These are phyloP conservation scores for Sherardia arvensis DNA, from an alignment of 257 asterid genomes.

Conservation along the genomic window DNA sequence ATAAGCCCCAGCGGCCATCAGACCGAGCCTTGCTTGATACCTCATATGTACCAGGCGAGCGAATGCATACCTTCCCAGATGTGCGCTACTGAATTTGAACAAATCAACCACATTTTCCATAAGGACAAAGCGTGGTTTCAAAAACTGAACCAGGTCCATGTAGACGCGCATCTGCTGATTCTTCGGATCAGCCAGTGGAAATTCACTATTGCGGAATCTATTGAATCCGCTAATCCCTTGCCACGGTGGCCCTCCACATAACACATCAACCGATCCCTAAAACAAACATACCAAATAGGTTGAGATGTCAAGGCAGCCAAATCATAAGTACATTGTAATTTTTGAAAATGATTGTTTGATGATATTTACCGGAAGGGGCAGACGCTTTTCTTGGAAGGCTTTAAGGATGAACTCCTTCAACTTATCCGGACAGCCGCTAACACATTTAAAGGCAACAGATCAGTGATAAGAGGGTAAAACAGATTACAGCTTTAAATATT, in stretches of 20 bases:
- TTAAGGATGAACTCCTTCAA: conserved; percentile 43
- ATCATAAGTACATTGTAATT: not conserved
- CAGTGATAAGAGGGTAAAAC: not conserved
- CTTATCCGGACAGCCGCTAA: conserved; percentile 55
- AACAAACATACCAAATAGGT: not conserved
- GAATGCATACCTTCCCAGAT: conserved; percentile 68
- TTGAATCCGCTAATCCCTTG: conserved; percentile 55
- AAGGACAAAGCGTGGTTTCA: conserved; percentile 45
- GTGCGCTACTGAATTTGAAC: conserved; percentile 48
- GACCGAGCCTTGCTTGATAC: conserved; percentile 67
- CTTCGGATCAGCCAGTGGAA: conserved; percentile 54
- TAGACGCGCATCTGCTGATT: conserved; percentile 36
- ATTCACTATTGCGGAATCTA: conserved; percentile 38
- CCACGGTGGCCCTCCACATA: conserved; percentile 55
- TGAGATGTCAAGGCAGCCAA: not conserved
- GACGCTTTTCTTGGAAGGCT: conserved; percentile 34
- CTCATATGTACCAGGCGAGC: conserved; percentile 55
- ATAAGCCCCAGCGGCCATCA: conserved; percentile 86
- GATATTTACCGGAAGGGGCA: conserved; percentile 69
- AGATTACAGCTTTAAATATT: not conserved
- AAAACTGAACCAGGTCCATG: no score
- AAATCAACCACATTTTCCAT: conserved; percentile 92
- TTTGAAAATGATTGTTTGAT: no score
- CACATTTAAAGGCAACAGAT: not conserved
- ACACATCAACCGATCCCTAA: conserved; percentile 67